Conservation (phyloP, 2,329 filamentous ascomycete species). For the Paecilomyces niveus region DNA sequence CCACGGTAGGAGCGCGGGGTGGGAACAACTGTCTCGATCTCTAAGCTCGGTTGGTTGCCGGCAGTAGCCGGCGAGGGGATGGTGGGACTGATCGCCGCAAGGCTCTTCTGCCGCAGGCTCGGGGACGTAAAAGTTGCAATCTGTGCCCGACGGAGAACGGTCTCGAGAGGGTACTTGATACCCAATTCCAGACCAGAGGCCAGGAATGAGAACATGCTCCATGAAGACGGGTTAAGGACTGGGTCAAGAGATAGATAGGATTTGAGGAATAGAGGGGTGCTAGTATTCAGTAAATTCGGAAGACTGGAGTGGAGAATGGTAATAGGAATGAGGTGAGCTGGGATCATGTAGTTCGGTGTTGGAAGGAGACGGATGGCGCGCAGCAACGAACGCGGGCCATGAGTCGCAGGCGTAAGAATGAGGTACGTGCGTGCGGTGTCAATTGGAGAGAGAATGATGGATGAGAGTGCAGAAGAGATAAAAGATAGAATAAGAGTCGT, state of each 20-base stretch:
- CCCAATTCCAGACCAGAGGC: constrained; percentile 74
- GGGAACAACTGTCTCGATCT: constrained; percentile 68
- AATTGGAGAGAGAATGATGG: constrained; percentile 74
- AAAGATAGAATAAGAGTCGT: constrained; percentile 69
- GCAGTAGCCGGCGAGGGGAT: constrained; percentile 6
- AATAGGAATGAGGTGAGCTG: constrained; percentile 65
- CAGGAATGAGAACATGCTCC: constrained; percentile 74
- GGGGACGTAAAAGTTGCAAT: constrained; percentile 60
- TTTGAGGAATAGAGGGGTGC: constrained; percentile 76
- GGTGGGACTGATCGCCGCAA: constrained; percentile 12
- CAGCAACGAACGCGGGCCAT: constrained; percentile 68
- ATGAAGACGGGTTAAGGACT: constrained; percentile 70
- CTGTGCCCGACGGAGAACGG: constrained; percentile 81
- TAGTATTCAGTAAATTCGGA: constrained; percentile 73
- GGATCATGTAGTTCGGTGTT: constrained; percentile 61
- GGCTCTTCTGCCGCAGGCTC: constrained; percentile 35
- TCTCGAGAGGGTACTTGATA: constrained; percentile 84
- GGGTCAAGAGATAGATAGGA: constrained; percentile 80
- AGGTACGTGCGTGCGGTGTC: constrained; percentile 84
- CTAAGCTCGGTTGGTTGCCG: constrained; percentile 6
- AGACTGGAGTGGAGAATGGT: constrained; percentile 80
- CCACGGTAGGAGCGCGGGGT: constrained; percentile 70
- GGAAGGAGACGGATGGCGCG: constrained; percentile 71
- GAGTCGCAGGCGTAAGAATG: constrained; percentile 73
- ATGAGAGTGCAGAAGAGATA: constrained; percentile 60